Evolutionary conservation across 2,329 filamentous ascomycete genomes (phyloP), one percentile per base, ranked within the genome.

Genomic region (Shiraia sp.): DNA sequence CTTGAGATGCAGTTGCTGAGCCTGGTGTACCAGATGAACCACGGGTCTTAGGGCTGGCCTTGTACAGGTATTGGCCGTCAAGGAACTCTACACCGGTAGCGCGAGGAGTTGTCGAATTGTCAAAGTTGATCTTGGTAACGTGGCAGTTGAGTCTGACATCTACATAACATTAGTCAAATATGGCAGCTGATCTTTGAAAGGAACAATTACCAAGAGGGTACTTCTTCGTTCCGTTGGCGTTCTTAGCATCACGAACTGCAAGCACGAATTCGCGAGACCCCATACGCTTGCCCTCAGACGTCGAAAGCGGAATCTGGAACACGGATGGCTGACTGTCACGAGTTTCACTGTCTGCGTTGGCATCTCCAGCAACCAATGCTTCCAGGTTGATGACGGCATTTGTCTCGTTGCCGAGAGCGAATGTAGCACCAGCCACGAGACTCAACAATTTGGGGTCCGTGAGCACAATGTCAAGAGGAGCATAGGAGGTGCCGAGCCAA

Each of bases 121-220:
- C 83, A 51, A 85, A 86, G 26, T 73, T 72, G 63, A 90, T 69
- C 63, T 83, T 85, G 37, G 85, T 84, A 47, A 81, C 87, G 33
- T 87, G 70, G 25, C 77, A 81, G 68, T 86, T 86, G 2, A 77
- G 72, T 32, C 74, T 72, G 38, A 85, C 71, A 44, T 82, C 79
- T 1, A 22, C 19, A 22, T 22, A 8, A 22, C 19, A 22, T 22
- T 22, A 22, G 19, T 22, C 19, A 4, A 5, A 8, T 22, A 4
- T 22, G 8, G 8, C 19, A 22, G 8, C 4, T 8, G 19, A 22
- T 22, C 4, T 5, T 5, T 22, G n/a, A 22, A 22, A 22, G 19
- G 19, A 22, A 8, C 8, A 22, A 5, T 22, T 22, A 22, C 19
- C 19, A 22, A 85, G 75, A 30, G 75, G 77, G 58, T 82, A 83